Base-by-base conservation (phyloP, 495 filamentous ascomycete genomes). In the Trichoderma reesei region DNA sequence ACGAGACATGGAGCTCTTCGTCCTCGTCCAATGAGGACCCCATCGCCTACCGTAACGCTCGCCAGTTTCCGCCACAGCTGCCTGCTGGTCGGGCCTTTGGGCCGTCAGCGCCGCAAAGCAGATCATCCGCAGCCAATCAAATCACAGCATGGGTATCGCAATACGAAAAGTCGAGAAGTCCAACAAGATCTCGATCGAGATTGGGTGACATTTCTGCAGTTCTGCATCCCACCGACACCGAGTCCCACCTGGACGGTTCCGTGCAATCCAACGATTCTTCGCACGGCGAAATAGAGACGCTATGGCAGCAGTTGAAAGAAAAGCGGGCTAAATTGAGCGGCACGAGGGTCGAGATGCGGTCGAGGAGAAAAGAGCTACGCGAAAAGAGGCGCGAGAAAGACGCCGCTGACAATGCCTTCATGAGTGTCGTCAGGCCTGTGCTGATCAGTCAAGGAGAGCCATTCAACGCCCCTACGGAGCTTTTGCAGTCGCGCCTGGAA, bases 351-450 rank as follows among this genome's bases (percentile, higher is more conserved):
- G 59, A 46, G 0, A 69, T 72, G 66, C 48, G 63, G 4, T 31
- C 48, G 16, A 72, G 68, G 56, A 68, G 73, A 13, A 63, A 56
- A 11, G 67, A 68, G 16, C 42, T 71, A 16, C 66, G 54, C 16
- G 42, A 64, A 3, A 48, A 69, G 7, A 68, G 71, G 1, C 65
- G 44, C 13, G 16, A 44, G 20, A 73, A 65, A 46, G 68, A 67
- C 56, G 46, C 54, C 11, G 54, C 65, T 13, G 72, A 75, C 62
- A 72, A 73, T 42, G 66, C 59, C 0, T 70, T 73, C 16, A 71
- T 75, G 71, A 61, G 70, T 20, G 37, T 68, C 4, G 34, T 75
- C 13, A 56, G 69, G 51, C 68, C 69, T 0, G 66, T 67, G 8
- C 48, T 73, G 16, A 54, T 68, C 9, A 63, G 62, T 36, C 51